These are phyloP conservation scores for Plasmodium inui DNA, from an alignment of 169 alveolate species.

Conservation along the genomic window DNA sequence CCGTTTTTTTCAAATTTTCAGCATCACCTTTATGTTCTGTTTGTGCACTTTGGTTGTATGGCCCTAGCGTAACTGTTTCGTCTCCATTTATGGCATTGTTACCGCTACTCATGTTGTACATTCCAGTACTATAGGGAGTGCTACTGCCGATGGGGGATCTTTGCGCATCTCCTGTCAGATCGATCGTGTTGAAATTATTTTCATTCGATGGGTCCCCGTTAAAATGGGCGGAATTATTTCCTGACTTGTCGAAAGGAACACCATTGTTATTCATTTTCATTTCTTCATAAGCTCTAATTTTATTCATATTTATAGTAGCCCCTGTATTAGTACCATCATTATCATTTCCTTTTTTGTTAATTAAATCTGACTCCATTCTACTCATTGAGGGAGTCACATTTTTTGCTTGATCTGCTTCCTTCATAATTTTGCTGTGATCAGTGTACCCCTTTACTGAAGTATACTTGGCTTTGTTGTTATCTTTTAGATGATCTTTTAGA, in stretches of 20 bases:
- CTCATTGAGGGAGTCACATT: background rate
- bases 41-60: background rate
- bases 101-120: background rate
- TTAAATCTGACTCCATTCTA: constrained; percentile 2
- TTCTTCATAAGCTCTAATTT: constrained; percentile 19
- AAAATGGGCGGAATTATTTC: constrained; percentile 3
- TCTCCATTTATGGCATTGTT: background rate
- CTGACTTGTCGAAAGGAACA: constrained; percentile 20
- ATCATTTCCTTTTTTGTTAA: constrained; percentile 13
- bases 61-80: background rate
- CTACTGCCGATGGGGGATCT: background rate
- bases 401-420: constrained; percentile 21
- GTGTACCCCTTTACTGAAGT: background rate
- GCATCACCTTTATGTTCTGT: background rate
- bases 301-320: constrained; percentile 6
- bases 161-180: background rate
- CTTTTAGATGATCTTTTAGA: constrained; percentile 16
- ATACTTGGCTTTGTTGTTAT: constrained; percentile 9
- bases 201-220: background rate
- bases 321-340: background rate
- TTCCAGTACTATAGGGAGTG: background rate
- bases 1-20: constrained; percentile 17
- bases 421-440: background rate
- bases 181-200: background rate
- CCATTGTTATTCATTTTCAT: constrained; percentile 9